Percentiles rank a stretch among this genome's conserved stretches.
These are phyloP conservation scores for Puccinia coronata DNA, from an alignment of 1,284 basidiomycete species.

Conservation along the genomic window DNA sequence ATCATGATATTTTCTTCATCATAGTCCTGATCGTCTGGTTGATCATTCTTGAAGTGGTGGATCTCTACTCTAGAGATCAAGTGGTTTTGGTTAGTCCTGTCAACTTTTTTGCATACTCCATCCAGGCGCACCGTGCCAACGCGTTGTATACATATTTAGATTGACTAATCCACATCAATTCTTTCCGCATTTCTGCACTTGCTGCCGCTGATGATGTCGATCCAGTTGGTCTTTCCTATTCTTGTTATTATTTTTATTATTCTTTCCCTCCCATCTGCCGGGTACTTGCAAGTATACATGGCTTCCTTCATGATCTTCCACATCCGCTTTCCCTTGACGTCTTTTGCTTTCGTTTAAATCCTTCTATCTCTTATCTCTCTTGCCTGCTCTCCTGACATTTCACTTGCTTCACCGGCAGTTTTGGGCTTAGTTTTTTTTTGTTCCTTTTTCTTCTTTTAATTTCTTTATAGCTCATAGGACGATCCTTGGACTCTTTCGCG, in stretches of 20 bases:
- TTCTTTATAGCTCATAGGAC: background rate
- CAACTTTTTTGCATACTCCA: slow-evolving; percentile 21
- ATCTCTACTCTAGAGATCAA: slow-evolving; percentile 2
- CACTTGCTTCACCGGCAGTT: slow-evolving; percentile 24
- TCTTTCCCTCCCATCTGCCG: background rate
- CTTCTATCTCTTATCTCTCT: slow-evolving; percentile 9
- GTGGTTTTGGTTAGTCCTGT: slow-evolving; percentile 19
- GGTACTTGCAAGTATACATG: background rate
- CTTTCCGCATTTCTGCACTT: slow-evolving; percentile 26
- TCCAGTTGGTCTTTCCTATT: slow-evolving; percentile 2
- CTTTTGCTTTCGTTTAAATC: slow-evolving; percentile 9
- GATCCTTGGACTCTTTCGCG: slow-evolving; percentile 17
- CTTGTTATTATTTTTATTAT: slow-evolving; percentile 2
- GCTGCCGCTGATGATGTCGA: slow-evolving; percentile 5
- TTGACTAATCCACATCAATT: slow-evolving; percentile 32
- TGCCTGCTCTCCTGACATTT: slow-evolving; percentile 30
- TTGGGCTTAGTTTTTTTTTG: background rate
- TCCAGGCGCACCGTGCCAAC: too few relatives aligned
- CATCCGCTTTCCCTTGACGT: slow-evolving; percentile 18
- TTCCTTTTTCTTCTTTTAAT: too few relatives aligned
- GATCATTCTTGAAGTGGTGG: slow-evolving; percentile 1
- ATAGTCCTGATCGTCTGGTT: slow-evolving; percentile 17
- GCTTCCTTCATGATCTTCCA: slow-evolving; percentile 9
- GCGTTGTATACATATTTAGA: slow-evolving; percentile 32
- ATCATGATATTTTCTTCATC: background rate